Evolutionary conservation across 495 filamentous ascomycete genomes (phyloP), one percentile per base, ranked within the genome.

Genomic region (Neurospora sp.): DNA sequence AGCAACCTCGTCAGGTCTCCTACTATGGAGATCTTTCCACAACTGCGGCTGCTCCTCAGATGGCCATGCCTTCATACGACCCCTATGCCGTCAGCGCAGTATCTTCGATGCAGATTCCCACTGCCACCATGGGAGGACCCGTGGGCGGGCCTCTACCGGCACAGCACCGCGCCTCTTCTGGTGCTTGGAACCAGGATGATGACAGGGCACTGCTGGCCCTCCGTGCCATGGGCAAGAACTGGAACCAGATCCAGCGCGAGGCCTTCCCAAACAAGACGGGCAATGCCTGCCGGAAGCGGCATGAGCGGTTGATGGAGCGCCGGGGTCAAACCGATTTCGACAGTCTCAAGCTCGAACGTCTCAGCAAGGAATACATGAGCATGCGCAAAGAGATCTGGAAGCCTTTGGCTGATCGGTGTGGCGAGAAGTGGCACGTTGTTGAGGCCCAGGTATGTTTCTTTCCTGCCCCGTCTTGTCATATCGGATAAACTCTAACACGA

Each of bases 261-360:
- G 87, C 90, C 78, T 94, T 94, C 78, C 91, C 90, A 4, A 82
- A 80, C 76, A 94, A 93, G 83, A 90, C 91, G 7, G 86, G 90
- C 39, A 94, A 94, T 80, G 91, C 92, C 38, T 94, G 92, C 82
- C 90, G 92, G 18, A 94, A 94, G 79, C 85, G 92, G 54, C 90
- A 93, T 77, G 92, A 93, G 81, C 83, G 92, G 27, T 81, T 93
- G 73, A 89, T 93, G 87, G 90, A 92, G 79, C 85, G 88, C 73
- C 84, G 85, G 72, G 88, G 87, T 48, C 84, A 86, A 69, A 90
- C 91, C 75, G 89, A 90, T 73, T 93, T 90, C 86, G 90, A 92
- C 78, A 86, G 85, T 48, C 79, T 87, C 70, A 92, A 90, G 83
- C 83, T 92, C 4, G 90, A 92, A 76, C 83, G 81, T 16, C 79